Conservation (phyloP, 208 protist genomes). For the Wallacemonas sp. region DNA sequence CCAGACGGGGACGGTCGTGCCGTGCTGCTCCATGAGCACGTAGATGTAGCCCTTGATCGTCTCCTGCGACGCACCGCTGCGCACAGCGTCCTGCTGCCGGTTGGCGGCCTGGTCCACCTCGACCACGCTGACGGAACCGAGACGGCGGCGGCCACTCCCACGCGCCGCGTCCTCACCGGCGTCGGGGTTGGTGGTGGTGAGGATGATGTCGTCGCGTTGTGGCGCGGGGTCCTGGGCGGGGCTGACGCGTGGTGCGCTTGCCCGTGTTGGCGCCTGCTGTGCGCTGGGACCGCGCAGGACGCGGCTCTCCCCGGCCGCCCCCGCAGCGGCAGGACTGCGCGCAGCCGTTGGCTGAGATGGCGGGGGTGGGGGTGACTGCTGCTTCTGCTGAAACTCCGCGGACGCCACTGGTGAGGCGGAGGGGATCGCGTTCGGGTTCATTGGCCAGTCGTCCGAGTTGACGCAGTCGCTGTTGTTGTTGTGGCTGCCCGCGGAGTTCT, state of each 20-base stretch:
- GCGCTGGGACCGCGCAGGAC: not conserved
- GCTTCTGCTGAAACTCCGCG: not conserved
- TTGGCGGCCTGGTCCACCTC: constrained; percentile 1
- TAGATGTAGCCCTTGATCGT: constrained; percentile 32
- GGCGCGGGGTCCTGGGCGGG: no score
- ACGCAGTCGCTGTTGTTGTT: not conserved
- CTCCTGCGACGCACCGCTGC: constrained; percentile 18
- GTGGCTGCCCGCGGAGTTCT: constrained; percentile 8
- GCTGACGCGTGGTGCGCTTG: no score
- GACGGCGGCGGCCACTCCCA: not conserved
- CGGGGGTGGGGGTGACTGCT: not conserved
- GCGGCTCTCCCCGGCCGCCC: not conserved
- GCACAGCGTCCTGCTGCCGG: not conserved
- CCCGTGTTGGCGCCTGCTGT: not conserved
- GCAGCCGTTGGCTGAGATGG: not conserved
- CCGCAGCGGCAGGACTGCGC: not conserved
- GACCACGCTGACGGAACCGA: constrained; percentile 1
- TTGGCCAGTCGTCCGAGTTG: not conserved
- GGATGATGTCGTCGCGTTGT: not conserved
- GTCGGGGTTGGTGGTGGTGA: not conserved
- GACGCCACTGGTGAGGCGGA: not conserved
- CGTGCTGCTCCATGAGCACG: constrained; percentile 28
- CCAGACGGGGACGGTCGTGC: constrained; percentile 27
- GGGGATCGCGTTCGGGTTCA: not conserved
- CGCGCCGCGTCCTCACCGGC: not conserved